phyloP scores from a whole-genome alignment of 2,329 filamentous ascomycete species.

The Ciborinia camelliae region DNA sequence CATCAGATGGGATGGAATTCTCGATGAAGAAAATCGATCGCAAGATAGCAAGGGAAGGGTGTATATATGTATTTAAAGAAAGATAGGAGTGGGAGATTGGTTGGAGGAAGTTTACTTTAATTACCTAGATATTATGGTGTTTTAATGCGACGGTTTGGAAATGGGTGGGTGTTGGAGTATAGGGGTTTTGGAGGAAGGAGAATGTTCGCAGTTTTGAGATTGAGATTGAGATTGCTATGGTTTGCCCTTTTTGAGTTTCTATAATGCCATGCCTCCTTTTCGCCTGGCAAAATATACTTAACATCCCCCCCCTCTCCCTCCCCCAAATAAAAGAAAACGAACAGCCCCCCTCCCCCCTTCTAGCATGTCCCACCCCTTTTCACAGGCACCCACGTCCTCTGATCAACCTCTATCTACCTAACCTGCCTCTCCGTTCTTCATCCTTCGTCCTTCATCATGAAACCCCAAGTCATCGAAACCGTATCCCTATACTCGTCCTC shows the following conservation, averaged over 20 bases:
- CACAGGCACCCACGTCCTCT: slow-evolving; percentile 40
- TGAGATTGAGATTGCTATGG: slow-evolving; percentile 7
- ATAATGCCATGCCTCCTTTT: no score
- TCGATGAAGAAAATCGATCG: slow-evolving; percentile 32
- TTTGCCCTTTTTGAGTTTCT: not conserved
- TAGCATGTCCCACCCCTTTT: slow-evolving; percentile 32
- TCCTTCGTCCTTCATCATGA: slow-evolving; percentile 52
- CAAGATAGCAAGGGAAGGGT: slow-evolving; percentile 8
- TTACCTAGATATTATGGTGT: slow-evolving; percentile 15
- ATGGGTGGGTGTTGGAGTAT: not conserved
- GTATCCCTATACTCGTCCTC: slow-evolving; percentile 59
- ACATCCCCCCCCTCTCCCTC: not conserved
- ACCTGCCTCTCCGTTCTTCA: slow-evolving; percentile 44
- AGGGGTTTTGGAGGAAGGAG: not conserved
- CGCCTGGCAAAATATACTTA: not conserved
- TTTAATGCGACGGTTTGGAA: slow-evolving; percentile 5
- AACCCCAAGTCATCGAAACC: slow-evolving; percentile 56
- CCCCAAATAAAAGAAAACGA: not conserved
- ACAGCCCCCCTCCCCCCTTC: not conserved
- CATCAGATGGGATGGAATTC: slow-evolving; percentile 35
- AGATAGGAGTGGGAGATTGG: not conserved
- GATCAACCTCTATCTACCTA: slow-evolving; percentile 41
- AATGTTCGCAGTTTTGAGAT: slow-evolving; percentile 9
- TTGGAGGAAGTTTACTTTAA: not conserved
- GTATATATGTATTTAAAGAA: not conserved